phyloP scores from a whole-genome alignment of 495 filamentous ascomycete genomes.

The Penicillium maclennaniae region DNA sequence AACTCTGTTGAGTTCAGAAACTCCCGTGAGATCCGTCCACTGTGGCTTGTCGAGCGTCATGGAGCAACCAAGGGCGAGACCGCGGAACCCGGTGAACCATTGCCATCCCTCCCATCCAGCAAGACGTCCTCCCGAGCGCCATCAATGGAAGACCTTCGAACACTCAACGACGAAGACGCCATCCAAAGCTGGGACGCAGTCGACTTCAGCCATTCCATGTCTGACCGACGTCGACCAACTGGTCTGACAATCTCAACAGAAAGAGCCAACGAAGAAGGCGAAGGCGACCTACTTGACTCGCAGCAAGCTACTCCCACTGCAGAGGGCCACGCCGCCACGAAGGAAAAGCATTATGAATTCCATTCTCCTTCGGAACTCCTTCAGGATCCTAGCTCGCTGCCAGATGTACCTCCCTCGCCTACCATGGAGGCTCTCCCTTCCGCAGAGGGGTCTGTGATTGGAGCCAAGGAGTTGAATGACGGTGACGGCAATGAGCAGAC shows the following conservation, averaged over 20 bases:
- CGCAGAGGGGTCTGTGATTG: constrained; percentile 34
- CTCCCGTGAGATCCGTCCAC: constrained; percentile 45
- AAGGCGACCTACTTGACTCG: constrained; percentile 21
- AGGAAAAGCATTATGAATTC: constrained; percentile 41
- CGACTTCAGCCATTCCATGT: constrained; percentile 22
- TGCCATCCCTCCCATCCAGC: constrained; percentile 51
- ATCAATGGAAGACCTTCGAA: constrained; percentile 41
- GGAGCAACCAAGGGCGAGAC: constrained; percentile 37
- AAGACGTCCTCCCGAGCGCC: constrained; percentile 42
- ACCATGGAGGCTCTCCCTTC: constrained; percentile 30
- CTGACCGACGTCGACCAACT: constrained; percentile 14
- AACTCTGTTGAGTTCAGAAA: constrained; percentile 46
- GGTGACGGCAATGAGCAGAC: constrained; percentile 10
- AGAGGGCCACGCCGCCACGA: constrained; percentile 21
- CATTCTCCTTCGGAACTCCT: constrained; percentile 46
- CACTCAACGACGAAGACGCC: constrained; percentile 27
- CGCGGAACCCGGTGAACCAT: constrained; percentile 30
- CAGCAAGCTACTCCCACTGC: constrained; percentile 29
- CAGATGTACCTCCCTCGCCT: constrained; percentile 27
- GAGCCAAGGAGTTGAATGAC: constrained; percentile 13
- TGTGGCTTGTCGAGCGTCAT: constrained; percentile 49
- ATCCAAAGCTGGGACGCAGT: constrained; percentile 32
- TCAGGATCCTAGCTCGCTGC: constrained; percentile 29
- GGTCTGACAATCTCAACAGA: constrained; percentile 24
- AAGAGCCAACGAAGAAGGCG: constrained; percentile 11